phyloP scores from a whole-genome alignment of 2,329 filamentous ascomycete genomes.

The Diaporthe ilicicola region DNA sequence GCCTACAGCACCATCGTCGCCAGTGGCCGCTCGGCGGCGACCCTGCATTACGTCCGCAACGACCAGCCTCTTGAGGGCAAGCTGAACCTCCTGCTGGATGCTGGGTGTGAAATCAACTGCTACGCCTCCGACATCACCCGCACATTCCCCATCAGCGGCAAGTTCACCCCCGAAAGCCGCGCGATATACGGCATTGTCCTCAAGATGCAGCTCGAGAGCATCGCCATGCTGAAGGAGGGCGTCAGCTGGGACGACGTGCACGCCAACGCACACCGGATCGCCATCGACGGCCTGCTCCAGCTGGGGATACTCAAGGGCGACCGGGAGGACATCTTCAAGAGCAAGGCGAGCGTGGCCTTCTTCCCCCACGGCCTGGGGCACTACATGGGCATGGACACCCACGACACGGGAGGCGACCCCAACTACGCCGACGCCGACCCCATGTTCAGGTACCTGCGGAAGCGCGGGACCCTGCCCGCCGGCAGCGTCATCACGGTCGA shows the following conservation, averaged over 20 bases:
- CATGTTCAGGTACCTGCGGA: slow-evolving; percentile 87
- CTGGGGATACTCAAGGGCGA: slow-evolving; percentile 78
- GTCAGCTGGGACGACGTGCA: slow-evolving; percentile 86
- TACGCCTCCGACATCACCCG: slow-evolving; percentile 68
- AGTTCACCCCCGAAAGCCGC: slow-evolving; percentile 74
- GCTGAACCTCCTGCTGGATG: slow-evolving; percentile 84
- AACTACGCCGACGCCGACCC: slow-evolving; percentile 82
- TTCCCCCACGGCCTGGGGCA: slow-evolving; percentile 73
- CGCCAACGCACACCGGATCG: slow-evolving; percentile 79
- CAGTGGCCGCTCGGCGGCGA: slow-evolving; percentile 80
- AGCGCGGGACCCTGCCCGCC: slow-evolving; percentile 77
- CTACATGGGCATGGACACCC: slow-evolving; percentile 91
- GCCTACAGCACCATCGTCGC: slow-evolving; percentile 90
- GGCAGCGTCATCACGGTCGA: slow-evolving; percentile 93
- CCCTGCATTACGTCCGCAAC: slow-evolving; percentile 88
- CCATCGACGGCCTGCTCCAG: slow-evolving; percentile 79
- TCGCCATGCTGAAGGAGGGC: slow-evolving; percentile 75
- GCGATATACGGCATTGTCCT: slow-evolving; percentile 85
- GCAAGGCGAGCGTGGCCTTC: slow-evolving; percentile 86
- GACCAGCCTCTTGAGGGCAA: slow-evolving; percentile 74
- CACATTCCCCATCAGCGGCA: slow-evolving; percentile 82
- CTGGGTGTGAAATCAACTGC: slow-evolving; percentile 78
- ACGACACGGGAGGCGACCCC: slow-evolving; percentile 83
- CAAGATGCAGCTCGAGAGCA: slow-evolving; percentile 85
- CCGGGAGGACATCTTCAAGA: slow-evolving; percentile 77